phyloP scores from a whole-genome alignment of 2,329 filamentous ascomycete species.

The Macrophomina tecta region DNA sequence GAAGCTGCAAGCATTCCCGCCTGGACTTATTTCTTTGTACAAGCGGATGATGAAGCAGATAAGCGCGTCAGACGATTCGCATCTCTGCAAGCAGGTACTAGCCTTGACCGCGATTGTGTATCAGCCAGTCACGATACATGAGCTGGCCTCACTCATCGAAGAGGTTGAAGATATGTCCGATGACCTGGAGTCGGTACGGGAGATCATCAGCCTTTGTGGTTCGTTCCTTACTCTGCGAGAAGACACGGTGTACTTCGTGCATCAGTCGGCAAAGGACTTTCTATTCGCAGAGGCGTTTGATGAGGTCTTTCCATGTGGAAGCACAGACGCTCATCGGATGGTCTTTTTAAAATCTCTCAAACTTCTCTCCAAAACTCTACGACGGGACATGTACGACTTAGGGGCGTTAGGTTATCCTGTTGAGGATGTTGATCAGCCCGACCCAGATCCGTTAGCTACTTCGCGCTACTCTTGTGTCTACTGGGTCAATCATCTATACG shows the following conservation, averaged over 20 bases:
- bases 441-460: conserved; percentile 37
- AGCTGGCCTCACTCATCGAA: not conserved
- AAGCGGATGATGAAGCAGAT: conserved; percentile 44
- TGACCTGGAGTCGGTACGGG: conserved; percentile 33
- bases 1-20: conserved; percentile 36
- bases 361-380: conserved; percentile 41
- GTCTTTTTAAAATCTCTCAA: conserved; percentile 37
- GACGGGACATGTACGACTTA: conserved; percentile 38
- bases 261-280: conserved; percentile 55
- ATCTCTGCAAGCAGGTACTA: not conserved
- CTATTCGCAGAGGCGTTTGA: conserved; percentile 33
- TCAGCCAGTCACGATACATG: not conserved
- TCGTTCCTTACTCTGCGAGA: conserved; percentile 49
- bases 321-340: not conserved
- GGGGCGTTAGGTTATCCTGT: conserved; percentile 31
- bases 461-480: conserved; percentile 39
- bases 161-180: not conserved
- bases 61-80: not conserved
- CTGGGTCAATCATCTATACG: conserved; percentile 44
- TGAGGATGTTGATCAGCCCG: conserved; percentile 32
- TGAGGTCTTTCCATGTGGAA: conserved; percentile 41
- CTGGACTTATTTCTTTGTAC: conserved; percentile 48
- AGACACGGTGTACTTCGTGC: conserved; percentile 44
- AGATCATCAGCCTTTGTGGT: conserved; percentile 46
- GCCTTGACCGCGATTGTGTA: not conserved